phyloP scores from a whole-genome alignment of 1,284 basidiomycete genomes.

The Porphyrellus sp. region DNA sequence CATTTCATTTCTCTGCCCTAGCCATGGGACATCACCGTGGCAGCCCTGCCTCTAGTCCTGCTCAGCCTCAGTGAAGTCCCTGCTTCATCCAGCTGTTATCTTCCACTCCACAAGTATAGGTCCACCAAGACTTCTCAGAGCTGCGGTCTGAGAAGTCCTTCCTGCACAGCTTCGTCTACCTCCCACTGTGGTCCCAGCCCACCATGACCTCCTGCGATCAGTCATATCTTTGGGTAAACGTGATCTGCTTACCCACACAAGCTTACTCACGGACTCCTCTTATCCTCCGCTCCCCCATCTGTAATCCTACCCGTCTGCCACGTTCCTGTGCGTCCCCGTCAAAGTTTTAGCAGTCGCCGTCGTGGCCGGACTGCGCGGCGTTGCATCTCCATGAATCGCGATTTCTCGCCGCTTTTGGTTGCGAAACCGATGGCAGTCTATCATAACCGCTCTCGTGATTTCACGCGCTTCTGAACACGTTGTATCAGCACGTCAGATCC shows the following conservation, averaged over 20 bases:
- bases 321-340: no score
- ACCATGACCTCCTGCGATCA: conserved; percentile 18
- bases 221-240: conserved; percentile 26
- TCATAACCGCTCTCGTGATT: conserved; percentile 34
- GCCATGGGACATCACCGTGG: conserved; percentile 31
- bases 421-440: conserved; percentile 35
- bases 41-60: conserved; percentile 10
- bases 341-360: conserved; percentile 15
- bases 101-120: no score
- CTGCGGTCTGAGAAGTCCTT: conserved; percentile 24
- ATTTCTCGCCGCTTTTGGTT: conserved; percentile 27
- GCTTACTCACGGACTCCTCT: conserved; percentile 16
- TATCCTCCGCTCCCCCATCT: conserved; percentile 10
- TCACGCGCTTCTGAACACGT: conserved; percentile 38
- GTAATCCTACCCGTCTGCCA: no score
- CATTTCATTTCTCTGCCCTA: conserved; percentile 21
- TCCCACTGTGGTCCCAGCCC: conserved; percentile 16
- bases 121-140: no score
- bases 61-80: no score
- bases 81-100: no score
- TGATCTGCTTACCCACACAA: conserved; percentile 22
- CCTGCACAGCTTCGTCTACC: conserved; percentile 25
- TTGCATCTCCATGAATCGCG: conserved; percentile 19
- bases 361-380: conserved; percentile 14
- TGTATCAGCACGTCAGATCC: conserved; percentile 38